Conservation (phyloP, 495 filamentous ascomycete species). For the Xylaria nigripes region DNA sequence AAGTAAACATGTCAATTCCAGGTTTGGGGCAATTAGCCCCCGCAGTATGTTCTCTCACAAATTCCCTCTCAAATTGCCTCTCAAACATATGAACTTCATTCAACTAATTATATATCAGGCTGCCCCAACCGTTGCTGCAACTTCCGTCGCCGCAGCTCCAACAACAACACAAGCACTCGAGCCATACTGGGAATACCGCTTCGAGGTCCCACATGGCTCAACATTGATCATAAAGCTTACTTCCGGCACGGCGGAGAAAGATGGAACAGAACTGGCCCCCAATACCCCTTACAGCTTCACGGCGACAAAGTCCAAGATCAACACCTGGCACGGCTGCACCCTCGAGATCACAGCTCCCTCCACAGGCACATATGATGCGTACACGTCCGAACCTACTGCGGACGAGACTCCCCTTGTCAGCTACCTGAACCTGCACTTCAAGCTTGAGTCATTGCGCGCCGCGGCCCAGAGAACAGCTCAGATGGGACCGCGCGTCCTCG, state of each 20-base stretch:
- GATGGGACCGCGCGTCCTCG: slow-evolving; percentile 68
- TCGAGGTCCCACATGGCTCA: slow-evolving; percentile 67
- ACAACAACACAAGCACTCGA: slow-evolving; percentile 30
- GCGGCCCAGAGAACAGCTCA: slow-evolving; percentile 40
- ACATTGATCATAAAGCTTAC: slow-evolving; percentile 52
- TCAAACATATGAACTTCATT: neutral
- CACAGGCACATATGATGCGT: slow-evolving; percentile 38
- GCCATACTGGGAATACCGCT: slow-evolving; percentile 72
- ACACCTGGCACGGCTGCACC: slow-evolving; percentile 81
- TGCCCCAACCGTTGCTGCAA: slow-evolving; percentile 14
- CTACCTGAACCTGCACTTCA: slow-evolving; percentile 83
- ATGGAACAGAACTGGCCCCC: slow-evolving; percentile 86
- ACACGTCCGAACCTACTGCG: slow-evolving; percentile 62
- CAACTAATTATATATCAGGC: slow-evolving; percentile 17
- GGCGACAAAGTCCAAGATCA: slow-evolving; percentile 78
- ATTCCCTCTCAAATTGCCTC: too few relatives aligned
- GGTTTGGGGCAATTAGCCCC: slow-evolving; percentile 43
- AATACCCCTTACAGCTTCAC: slow-evolving; percentile 74
- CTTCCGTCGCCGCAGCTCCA: slow-evolving; percentile 16
- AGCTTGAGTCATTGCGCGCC: slow-evolving; percentile 59
- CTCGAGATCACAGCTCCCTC: slow-evolving; percentile 59
- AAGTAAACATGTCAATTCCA: slow-evolving; percentile 38
- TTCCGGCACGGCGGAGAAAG: slow-evolving; percentile 82
- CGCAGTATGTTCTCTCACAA: slow-evolving; percentile 28
- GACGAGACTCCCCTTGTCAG: slow-evolving; percentile 79